Evolutionary conservation across 768 basidiomycete genomes (phyloP).

Genomic region (Mycena albidolilacea): DNA sequence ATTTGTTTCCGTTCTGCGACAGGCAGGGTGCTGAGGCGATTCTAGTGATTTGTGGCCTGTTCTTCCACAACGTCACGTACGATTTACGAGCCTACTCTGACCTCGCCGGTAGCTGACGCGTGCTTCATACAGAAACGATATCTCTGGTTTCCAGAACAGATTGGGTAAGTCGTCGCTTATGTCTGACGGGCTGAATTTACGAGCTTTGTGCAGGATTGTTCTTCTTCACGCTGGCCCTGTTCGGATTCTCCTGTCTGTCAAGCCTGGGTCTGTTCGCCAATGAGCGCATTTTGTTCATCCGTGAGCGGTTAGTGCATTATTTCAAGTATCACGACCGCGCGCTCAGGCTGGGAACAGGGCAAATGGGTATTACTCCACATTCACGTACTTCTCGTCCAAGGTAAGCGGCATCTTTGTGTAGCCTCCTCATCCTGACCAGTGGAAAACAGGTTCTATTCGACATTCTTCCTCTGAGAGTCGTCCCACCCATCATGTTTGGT

Average conservation of each 20-base stretch:
- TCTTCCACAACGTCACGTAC: slow-evolving; percentile 90
- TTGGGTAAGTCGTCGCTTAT: slow-evolving; percentile 65
- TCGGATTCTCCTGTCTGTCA: slow-evolving; percentile 96
- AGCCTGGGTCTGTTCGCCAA: slow-evolving; percentile 95
- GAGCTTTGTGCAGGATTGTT: slow-evolving; percentile 75
- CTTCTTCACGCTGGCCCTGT: slow-evolving; percentile 97
- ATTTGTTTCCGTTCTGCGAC: slow-evolving; percentile 20
- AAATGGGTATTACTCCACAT: slow-evolving; percentile 97
- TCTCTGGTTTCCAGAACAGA: slow-evolving; percentile 97
- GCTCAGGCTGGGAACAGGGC: slow-evolving; percentile 59
- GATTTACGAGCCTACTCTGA: slow-evolving; percentile 40
- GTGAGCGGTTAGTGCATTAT: slow-evolving; percentile 80
- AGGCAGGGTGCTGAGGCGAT: slow-evolving; percentile 49
- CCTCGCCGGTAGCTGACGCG: slow-evolving; percentile 2
- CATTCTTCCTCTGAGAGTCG: slow-evolving; percentile 92
- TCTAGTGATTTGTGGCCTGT: slow-evolving; percentile 91
- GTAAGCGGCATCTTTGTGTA: slow-evolving; percentile 49
- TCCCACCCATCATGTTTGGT: slow-evolving; percentile 96
- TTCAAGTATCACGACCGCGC: neutral
- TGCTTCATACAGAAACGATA: slow-evolving; percentile 76
- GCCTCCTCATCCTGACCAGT: neutral
- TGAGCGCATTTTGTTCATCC: slow-evolving; percentile 96
- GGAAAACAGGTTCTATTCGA: slow-evolving; percentile 88
- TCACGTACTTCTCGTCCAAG: slow-evolving; percentile 98
- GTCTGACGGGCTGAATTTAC: neutral